phyloP scores from a whole-genome alignment of 371 early-diverging fungal species.

The Apophysomyces variabilis region DNA sequence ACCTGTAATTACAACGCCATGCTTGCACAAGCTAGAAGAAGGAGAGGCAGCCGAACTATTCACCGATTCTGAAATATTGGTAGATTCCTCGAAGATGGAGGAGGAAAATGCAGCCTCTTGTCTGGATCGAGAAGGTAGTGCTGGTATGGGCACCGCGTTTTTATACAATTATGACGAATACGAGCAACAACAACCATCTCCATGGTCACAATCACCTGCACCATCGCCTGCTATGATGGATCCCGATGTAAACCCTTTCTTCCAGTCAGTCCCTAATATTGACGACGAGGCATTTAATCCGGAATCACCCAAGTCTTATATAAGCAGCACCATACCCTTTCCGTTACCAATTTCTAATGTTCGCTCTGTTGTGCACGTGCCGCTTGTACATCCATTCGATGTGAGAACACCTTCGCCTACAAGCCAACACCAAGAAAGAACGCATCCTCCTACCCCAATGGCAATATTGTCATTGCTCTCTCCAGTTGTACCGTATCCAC shows the following conservation, averaged over 20 bases:
- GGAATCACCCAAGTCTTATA: conserved; percentile 47
- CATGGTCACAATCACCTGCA: conserved; percentile 72
- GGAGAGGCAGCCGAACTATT: conserved; percentile 18
- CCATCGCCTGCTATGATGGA: conserved; percentile 67
- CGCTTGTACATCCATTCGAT: conserved; percentile 49
- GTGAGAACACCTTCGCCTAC: conserved; percentile 30
- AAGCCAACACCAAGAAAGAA: conserved; percentile 13
- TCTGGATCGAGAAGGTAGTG: conserved; percentile 26
- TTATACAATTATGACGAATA: conserved; percentile 50
- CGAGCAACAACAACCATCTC: conserved; percentile 54
- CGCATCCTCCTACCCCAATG: conserved; percentile 49
- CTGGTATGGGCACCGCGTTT: conserved; percentile 29
- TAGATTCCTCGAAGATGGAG: conserved; percentile 25
- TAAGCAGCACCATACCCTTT: conserved; percentile 35
- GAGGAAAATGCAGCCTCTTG: conserved; percentile 17
- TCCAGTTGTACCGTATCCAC: conserved; percentile 64
- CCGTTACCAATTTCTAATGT: conserved; percentile 52
- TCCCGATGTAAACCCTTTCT: conserved; percentile 64
- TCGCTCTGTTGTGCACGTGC: conserved; percentile 64
- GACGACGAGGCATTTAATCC: conserved; percentile 70
- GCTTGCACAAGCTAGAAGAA: conserved; percentile 37
- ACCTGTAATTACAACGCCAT: conserved; percentile 41
- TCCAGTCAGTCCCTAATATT: conserved; percentile 58
- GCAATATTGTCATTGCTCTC: conserved; percentile 67
- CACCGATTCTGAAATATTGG: conserved; percentile 31